Evolutionary conservation across 2,329 filamentous ascomycete species (phyloP).

Genomic region (Eutypella sp.): DNA sequence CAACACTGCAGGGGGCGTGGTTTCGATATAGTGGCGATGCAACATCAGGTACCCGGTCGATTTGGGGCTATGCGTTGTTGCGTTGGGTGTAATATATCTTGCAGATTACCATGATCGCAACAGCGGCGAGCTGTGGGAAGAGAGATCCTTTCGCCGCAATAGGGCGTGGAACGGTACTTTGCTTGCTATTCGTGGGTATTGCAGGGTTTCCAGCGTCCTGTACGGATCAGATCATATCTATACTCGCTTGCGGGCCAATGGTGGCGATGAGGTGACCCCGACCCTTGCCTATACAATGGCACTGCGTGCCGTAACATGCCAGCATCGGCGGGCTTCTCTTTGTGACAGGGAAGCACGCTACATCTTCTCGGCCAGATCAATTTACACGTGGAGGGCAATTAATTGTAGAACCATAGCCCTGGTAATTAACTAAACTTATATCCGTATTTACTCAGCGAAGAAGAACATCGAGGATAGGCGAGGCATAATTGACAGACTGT

Average conservation of each 20-base stretch:
- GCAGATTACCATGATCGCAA: background rate
- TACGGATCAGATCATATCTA: background rate
- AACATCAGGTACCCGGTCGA: background rate
- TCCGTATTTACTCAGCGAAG: background rate
- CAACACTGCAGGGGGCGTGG: background rate
- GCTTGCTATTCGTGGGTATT: background rate
- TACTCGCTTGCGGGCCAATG: background rate
- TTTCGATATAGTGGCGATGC: background rate
- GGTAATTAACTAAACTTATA: background rate
- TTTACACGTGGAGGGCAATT: too few relatives aligned
- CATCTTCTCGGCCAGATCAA: too few relatives aligned
- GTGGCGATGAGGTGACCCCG: background rate
- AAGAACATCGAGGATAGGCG: too few relatives aligned
- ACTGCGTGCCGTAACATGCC: background rate
- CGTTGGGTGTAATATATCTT: slow-evolving; percentile 1
- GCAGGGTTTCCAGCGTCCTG: background rate
- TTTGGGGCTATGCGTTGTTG: background rate
- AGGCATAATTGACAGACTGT: background rate
- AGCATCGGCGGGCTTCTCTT: background rate
- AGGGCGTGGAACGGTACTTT: background rate
- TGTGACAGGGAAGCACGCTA: too few relatives aligned
- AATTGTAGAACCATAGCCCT: background rate
- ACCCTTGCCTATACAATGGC: background rate
- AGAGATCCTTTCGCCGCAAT: background rate
- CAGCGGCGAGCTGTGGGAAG: background rate